Evolutionary conservation across 495 filamentous ascomycete genomes (phyloP), one percentile per base, ranked within the genome.

Genomic region (Coniosporium apollinis): DNA sequence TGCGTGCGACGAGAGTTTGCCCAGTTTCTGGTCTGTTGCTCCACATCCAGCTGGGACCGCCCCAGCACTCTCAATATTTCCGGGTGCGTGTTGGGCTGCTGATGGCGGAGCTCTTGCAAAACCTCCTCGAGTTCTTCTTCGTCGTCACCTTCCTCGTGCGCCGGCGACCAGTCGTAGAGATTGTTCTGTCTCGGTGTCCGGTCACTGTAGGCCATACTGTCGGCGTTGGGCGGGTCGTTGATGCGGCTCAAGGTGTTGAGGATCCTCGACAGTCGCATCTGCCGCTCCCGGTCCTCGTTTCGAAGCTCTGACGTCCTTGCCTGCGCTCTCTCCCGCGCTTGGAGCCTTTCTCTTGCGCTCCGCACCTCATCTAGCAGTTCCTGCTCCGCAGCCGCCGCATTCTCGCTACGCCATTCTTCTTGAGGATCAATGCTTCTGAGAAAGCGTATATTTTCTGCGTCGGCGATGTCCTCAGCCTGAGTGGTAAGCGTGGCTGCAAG

Each of bases 91-190:
- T 49, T 44, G 2, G 57, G 47, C 26, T 57, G 57, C 26, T 54
- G 47, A 24, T 44, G 42, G n/a, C 57, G 36, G 21, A 60, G 38
- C 33, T 58, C 51, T 5, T 33, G 25, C 32, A 60, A 42, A 19
- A 58, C 49, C 22, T 39, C 36, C 19, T 59, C 47, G 9, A 56
- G 44, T 41, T 59, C 59, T 19, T 59, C 55, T 18, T 65, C 64
- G 21, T 72, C 68, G 21, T 65, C 58, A n/a, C n/a, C n/a, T 26
- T 70, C 64, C 24, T 67, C 63, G 25, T 52, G 42, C 4, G 61
- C 61, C 8, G 71, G 71, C 17, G 69, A 65, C 72, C 72, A 74
- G 39, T 71, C 72, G 48, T 72, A 70, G 17, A 72, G 51, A 29
- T 55, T 60, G 29, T 69, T 63, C 33, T 59, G 42, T 34, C 57